Evolutionary conservation across 768 basidiomycete species (phyloP).

Genomic region (Kockovaella imperatae): DNA sequence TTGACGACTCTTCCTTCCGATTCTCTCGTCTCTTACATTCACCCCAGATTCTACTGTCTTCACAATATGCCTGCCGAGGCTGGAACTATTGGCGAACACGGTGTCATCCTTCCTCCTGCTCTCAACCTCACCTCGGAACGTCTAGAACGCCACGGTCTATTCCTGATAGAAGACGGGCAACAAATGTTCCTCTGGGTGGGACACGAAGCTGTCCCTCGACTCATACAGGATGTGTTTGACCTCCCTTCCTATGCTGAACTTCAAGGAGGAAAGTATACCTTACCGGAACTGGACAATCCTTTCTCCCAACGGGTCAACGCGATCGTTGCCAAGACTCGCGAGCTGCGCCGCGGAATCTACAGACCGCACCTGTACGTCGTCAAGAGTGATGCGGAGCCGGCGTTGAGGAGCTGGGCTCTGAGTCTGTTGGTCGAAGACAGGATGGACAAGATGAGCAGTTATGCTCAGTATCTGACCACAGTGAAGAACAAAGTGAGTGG

Average conservation of each 20-base stretch:
- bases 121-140: constrained; percentile 91
- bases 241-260: constrained; percentile 78
- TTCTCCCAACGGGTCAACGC: constrained; percentile 96
- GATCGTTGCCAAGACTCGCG: constrained; percentile 85
- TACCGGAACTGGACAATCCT: constrained; percentile 82
- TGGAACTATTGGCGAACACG: constrained; percentile 82
- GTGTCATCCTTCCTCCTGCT: constrained; percentile 77
- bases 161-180: constrained; percentile 94
- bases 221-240: constrained; percentile 89
- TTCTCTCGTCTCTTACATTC: constrained; percentile 82
- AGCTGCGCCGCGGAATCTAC: constrained; percentile 86
- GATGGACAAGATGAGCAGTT: constrained; percentile 87
- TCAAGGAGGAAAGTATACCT: constrained; percentile 86
- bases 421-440: constrained; percentile 92
- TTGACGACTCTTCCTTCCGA: constrained; percentile 87
- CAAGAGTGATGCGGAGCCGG: constrained; percentile 95
- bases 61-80: constrained; percentile 84
- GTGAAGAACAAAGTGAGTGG: constrained; percentile 75
- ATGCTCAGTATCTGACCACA: constrained; percentile 84
- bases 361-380: constrained; percentile 91
- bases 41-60: constrained; percentile 89
- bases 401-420: constrained; percentile 88
- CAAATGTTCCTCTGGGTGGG: constrained; percentile 98
- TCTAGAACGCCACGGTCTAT: constrained; percentile 87
- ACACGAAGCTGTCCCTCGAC: constrained; percentile 93